Evolutionary conservation across 345 rosid genomes (phyloP).

Genomic region (Trapa incisa): DNA sequence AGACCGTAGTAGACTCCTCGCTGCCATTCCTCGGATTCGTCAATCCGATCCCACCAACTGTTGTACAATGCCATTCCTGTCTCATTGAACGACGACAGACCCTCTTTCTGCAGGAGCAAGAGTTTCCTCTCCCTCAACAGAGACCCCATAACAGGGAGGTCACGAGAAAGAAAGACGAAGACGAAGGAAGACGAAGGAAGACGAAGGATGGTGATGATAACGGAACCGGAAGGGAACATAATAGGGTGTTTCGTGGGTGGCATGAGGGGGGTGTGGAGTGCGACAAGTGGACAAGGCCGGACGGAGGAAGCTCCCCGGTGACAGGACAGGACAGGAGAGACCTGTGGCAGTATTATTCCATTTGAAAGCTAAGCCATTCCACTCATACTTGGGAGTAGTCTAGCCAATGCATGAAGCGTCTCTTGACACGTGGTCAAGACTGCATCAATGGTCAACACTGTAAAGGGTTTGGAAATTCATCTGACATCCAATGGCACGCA

Average conservation of each 20-base stretch:
- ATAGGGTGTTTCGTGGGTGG: neutral
- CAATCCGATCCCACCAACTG: conserved; percentile 13
- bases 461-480: neutral
- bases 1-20: conserved; percentile 11
- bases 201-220: neutral
- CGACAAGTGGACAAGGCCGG: conserved; percentile 2
- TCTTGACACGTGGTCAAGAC: too few relatives aligned
- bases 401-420: too few relatives aligned
- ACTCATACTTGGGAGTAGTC: too few relatives aligned
- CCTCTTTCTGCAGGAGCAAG: neutral
- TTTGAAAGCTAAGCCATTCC: neutral
- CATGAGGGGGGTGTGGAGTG: conserved; percentile 1
- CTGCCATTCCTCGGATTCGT: conserved; percentile 15
- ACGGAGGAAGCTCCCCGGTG: neutral
- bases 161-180: neutral
- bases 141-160: neutral
- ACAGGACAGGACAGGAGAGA: too few relatives aligned
- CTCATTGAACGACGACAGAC: neutral
- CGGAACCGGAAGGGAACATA: neutral
- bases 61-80: neutral
- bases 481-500: neutral
- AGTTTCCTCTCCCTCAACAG: neutral
- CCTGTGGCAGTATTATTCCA: neutral
- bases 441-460: neutral
- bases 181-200: neutral